Evolutionary conservation across 768 basidiomycete species (phyloP).

Genomic region (Scleroderma citrinum): DNA sequence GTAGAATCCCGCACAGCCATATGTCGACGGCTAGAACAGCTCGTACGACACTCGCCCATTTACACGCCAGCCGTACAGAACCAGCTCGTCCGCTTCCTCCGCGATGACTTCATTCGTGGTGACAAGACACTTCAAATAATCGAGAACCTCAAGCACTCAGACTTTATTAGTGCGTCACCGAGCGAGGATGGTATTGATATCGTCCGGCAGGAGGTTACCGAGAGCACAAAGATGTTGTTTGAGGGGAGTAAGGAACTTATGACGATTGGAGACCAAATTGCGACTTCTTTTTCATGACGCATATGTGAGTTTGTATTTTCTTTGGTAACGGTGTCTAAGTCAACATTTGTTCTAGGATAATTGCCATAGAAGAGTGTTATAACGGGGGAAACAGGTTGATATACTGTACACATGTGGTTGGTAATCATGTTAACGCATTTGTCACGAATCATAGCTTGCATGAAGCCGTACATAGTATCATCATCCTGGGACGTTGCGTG

Average conservation of each 20-base stretch:
- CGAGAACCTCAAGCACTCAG: constrained; percentile 21
- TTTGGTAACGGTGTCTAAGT: no score
- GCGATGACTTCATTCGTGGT: constrained; percentile 21
- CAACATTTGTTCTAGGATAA: no score
- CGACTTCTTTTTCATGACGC: constrained; percentile 14
- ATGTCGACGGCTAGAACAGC: constrained; percentile 24
- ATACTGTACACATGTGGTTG: neutral
- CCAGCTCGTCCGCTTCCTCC: constrained; percentile 16
- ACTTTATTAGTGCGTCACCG: constrained; percentile 16
- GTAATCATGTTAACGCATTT: neutral
- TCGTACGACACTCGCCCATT: constrained; percentile 16
- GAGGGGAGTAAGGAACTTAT: constrained; percentile 24
- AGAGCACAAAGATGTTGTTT: constrained; percentile 20
- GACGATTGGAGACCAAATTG: constrained; percentile 20
- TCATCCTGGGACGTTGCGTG: constrained; percentile 3
- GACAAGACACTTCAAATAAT: constrained; percentile 21
- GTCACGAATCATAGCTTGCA: no score
- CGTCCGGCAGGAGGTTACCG: constrained; percentile 17
- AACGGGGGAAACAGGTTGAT: neutral
- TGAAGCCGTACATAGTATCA: no score
- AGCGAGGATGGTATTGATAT: constrained; percentile 14
- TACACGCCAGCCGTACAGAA: constrained; percentile 16
- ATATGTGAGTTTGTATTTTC: no score
- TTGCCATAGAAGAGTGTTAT: no score
- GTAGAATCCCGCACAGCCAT: constrained; percentile 22